phyloP scores from a whole-genome alignment of 441 rosid species.

The Macaranga tanarius region DNA sequence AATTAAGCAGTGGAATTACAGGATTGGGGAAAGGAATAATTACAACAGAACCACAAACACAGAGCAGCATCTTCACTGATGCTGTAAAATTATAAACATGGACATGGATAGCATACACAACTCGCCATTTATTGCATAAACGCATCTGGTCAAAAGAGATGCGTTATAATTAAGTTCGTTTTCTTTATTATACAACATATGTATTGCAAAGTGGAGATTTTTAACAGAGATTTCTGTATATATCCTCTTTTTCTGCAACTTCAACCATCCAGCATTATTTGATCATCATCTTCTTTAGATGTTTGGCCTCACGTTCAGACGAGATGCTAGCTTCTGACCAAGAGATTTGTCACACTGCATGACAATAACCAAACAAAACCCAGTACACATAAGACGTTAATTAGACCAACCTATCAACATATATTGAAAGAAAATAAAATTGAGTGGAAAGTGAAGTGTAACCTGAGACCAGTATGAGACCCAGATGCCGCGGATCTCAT shows the following conservation, averaged over 20 bases:
- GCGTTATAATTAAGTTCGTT: not conserved
- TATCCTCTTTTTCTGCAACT: not conserved
- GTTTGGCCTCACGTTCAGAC: constrained; percentile 70
- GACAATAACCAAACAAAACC: not conserved
- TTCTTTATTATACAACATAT: constrained; percentile 12
- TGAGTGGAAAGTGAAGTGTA: not conserved
- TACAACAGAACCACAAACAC: not conserved
- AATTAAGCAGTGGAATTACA: not conserved
- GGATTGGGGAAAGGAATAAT: not conserved
- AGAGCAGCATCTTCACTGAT: not conserved
- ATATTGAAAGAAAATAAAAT: not conserved
- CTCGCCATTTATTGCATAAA: constrained; percentile 9
- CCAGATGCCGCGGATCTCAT: constrained; percentile 84
- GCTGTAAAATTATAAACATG: not conserved
- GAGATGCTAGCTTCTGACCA: constrained; percentile 76
- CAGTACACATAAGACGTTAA: no score
- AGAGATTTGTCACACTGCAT: constrained; percentile 67
- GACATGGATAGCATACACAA: not conserved
- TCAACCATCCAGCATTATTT: not conserved
- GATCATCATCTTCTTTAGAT: constrained; percentile 36
- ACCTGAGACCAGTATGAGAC: constrained; percentile 93
- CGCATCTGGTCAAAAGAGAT: not conserved
- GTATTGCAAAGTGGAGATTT: constrained; percentile 1
- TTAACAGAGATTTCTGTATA: not conserved
- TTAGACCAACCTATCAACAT: no score